phyloP scores from a whole-genome alignment of 1,284 basidiomycete genomes.

The Cutaneotrichosporon spelunceum region DNA sequence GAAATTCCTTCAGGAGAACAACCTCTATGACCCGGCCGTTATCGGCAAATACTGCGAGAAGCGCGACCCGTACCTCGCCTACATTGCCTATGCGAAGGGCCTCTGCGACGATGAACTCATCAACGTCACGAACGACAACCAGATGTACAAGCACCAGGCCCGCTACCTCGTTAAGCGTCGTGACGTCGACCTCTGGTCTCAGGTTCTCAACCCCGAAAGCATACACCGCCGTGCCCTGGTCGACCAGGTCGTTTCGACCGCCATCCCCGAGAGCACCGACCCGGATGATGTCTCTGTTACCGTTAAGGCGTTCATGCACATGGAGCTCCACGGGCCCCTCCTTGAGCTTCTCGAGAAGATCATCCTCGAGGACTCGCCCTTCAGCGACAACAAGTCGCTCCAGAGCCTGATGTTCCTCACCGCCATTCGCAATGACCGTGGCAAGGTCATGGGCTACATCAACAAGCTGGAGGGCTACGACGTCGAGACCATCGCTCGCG shows the following conservation, averaged over 20 bases:
- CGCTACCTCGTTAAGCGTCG: constrained; percentile 97
- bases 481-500: constrained; percentile 89
- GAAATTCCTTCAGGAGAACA: constrained; percentile 97
- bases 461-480: constrained; percentile 97
- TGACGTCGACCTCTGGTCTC: constrained; percentile 92
- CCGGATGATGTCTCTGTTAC: constrained; percentile 98
- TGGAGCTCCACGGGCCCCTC: constrained; percentile 93
- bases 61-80: constrained; percentile 96
- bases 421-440: constrained; percentile 95
- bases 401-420: constrained; percentile 94
- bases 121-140: constrained; percentile 95
- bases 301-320: constrained; percentile 97
- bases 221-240: constrained; percentile 89
- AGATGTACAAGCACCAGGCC: constrained; percentile 99
- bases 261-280: constrained; percentile 94
- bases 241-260: constrained; percentile 93
- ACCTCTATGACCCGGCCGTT: constrained; percentile 86
- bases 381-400: constrained; percentile 94
- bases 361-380: constrained; percentile 92
- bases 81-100: constrained; percentile 99
- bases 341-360: constrained; percentile 99
- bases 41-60: constrained; percentile 99
- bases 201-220: constrained; percentile 87
- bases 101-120: constrained; percentile 99
- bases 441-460: constrained; percentile 97